Conservation (phyloP, 208 protist species). For the Crithidia acanthocephali region DNA sequence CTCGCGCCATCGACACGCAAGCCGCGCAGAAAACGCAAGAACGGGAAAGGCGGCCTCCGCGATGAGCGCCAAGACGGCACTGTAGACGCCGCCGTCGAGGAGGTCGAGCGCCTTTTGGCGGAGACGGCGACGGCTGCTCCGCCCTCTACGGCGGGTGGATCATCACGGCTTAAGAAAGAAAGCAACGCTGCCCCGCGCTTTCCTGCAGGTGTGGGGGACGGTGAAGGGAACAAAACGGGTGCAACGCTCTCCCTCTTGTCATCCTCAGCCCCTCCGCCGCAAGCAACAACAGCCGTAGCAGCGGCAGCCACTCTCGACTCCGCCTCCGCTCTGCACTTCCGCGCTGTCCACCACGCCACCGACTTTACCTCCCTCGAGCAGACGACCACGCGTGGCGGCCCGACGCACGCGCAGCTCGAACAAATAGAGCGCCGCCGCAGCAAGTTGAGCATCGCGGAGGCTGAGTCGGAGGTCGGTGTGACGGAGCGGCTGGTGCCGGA, state of each 20-base stretch:
- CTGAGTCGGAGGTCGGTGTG: conserved; percentile 77
- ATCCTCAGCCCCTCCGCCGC: no score
- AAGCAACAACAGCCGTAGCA: no score
- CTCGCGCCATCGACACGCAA: conserved; percentile 6
- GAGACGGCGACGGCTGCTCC: conserved; percentile 9
- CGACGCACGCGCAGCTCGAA: conserved; percentile 31
- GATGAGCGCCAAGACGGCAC: not conserved
- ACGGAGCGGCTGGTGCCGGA: conserved; percentile 83
- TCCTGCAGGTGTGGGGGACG: no score
- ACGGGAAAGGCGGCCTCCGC: not conserved
- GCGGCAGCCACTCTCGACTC: not conserved
- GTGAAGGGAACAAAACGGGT: no score
- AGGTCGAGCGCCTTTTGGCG: conserved; percentile 30
- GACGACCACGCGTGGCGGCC: not conserved
- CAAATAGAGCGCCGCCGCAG: conserved; percentile 78
- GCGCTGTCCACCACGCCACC: conserved; percentile 19
- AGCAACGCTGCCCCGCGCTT: no score
- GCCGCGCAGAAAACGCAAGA: conserved; percentile 6
- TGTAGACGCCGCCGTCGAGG: conserved; percentile 16
- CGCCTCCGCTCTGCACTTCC: conserved; percentile 17
- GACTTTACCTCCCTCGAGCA: not conserved
- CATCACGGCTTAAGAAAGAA: not conserved
- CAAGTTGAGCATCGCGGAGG: conserved; percentile 62
- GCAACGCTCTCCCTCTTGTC: no score
- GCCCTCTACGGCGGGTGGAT: no score